Percentiles rank a stretch among this genome's conserved stretches.
Evolutionary conservation across 2,329 filamentous ascomycete species (phyloP).

Genomic region (Alternaria conjuncta): DNA sequence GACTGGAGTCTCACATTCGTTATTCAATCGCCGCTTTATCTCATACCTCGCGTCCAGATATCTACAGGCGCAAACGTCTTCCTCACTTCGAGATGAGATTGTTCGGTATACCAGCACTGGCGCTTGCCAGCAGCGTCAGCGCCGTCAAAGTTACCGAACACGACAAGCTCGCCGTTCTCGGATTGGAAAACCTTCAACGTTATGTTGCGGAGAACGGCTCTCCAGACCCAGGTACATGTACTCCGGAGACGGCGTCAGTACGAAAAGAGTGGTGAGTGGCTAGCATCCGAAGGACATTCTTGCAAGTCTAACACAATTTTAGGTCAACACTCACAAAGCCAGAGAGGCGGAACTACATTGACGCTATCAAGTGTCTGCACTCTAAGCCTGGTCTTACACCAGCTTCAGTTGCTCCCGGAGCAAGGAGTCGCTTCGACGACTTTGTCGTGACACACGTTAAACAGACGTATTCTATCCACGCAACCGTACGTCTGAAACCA

Average conservation of each 20-base stretch:
- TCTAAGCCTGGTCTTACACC: conserved; percentile 32
- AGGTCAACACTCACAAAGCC: conserved; percentile 23
- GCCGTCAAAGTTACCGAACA: neutral
- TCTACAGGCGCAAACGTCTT: neutral
- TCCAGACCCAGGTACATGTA: neutral
- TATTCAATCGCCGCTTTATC: neutral
- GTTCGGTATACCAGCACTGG: neutral
- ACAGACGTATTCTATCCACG: conserved; percentile 36
- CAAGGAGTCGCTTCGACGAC: conserved; percentile 40
- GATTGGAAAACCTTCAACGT: neutral
- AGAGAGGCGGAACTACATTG: conserved; percentile 38
- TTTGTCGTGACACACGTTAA: conserved; percentile 42
- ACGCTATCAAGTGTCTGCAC: conserved; percentile 39
- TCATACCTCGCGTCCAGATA: neutral
- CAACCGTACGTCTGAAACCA: conserved; percentile 30
- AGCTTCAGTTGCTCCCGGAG: conserved; percentile 26
- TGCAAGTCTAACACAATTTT: accelerated
- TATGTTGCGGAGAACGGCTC: neutral
- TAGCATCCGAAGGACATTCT: neutral
- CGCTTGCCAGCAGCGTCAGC: neutral
- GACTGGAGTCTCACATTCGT: too few relatives aligned
- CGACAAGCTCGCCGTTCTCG: neutral
- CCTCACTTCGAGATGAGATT: neutral
- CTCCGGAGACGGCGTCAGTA: neutral
- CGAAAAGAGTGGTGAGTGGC: neutral